Evolutionary conservation across 305 asterid species (phyloP).

Genomic region (Striga hermonthica): DNA sequence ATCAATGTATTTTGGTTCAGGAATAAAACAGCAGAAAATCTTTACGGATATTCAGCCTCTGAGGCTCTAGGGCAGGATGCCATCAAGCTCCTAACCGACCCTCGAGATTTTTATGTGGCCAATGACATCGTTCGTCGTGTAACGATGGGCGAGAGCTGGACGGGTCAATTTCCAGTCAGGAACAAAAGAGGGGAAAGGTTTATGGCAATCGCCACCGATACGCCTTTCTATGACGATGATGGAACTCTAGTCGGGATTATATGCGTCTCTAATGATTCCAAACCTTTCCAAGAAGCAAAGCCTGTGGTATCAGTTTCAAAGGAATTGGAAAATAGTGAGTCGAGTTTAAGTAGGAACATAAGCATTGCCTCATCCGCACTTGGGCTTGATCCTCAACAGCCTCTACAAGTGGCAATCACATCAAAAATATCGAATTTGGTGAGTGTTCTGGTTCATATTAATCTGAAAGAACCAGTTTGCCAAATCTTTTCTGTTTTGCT

Average conservation of each 20-base stretch:
- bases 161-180: conserved; percentile 73
- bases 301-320: conserved; percentile 33
- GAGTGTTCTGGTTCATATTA: conserved; percentile 28
- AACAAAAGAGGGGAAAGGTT: conserved; percentile 60
- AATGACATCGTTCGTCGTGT: conserved; percentile 50
- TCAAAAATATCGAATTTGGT: conserved; percentile 87
- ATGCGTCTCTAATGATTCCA: conserved; percentile 59
- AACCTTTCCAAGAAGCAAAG: conserved; percentile 50
- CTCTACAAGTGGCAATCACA: conserved; percentile 70
- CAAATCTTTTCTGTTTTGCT: too few species aligned
- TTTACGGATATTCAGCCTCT: conserved; percentile 60
- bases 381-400: conserved; percentile 79
- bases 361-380: conserved; percentile 50
- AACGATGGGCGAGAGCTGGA: conserved; percentile 69
- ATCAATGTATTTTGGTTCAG: conserved; percentile 37
- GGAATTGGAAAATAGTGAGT: conserved; percentile 33
- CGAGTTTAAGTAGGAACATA: conserved; percentile 43
- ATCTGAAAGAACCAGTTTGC: too few species aligned
- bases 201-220: conserved; percentile 49
- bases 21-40: conserved; percentile 68
- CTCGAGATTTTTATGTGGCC: conserved; percentile 43
- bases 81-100: conserved; percentile 49
- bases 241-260: conserved; percentile 64
- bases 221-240: conserved; percentile 77
- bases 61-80: conserved; percentile 67